Evolutionary conservation across 129 eudicot genomes (phyloP), one percentile per base, ranked within the genome.

Genomic region (Helichrysum umbraculigerum): DNA sequence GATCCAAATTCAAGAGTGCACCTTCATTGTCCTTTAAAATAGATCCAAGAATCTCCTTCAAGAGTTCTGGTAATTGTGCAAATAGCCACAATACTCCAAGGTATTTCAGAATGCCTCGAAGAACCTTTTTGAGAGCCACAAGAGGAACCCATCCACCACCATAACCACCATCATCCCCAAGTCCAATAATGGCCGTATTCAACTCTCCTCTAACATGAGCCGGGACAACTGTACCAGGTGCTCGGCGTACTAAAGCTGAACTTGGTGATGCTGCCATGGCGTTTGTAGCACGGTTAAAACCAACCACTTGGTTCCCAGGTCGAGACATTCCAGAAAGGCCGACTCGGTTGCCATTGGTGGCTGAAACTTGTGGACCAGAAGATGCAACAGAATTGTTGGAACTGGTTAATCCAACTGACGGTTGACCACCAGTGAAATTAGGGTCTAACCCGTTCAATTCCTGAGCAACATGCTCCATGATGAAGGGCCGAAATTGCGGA

Each of bases 111-210:
- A 91, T 95, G 22, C 97, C 99, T 79, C 99, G 85, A 70, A 95
- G 96, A 71, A 95, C 99, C 86, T 95, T 95, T 78, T 95, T 95
- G 5, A 95, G 92, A 32, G 99, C 99, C 78, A 87, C 99, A 76
- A 89, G 90, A 17, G 99, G 99, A 70, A 95, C 99, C 99, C 99
- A 95, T 35, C 99, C 99, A 75, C 99, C 99, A 78, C 99, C 99
- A 83, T 95, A 95, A 54, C 99, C 99, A 61, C 99, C 99, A 83
- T 95, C 99, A 82, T 95, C 99, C 35, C 99, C 99, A 68, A 95
- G 96, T 69, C 99, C 99, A 74, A 95, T 95, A 58, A 95, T 95
- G 61, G 97, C 97, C 0, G 99, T 95, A 71, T 95, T 91, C 71
- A 91, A 79, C 73, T 91, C 99, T 66, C 99, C 99, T 74, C 97